These are phyloP conservation scores for Argentina anserina DNA, from an alignment of 306 rosid species.

Conservation along the genomic window DNA sequence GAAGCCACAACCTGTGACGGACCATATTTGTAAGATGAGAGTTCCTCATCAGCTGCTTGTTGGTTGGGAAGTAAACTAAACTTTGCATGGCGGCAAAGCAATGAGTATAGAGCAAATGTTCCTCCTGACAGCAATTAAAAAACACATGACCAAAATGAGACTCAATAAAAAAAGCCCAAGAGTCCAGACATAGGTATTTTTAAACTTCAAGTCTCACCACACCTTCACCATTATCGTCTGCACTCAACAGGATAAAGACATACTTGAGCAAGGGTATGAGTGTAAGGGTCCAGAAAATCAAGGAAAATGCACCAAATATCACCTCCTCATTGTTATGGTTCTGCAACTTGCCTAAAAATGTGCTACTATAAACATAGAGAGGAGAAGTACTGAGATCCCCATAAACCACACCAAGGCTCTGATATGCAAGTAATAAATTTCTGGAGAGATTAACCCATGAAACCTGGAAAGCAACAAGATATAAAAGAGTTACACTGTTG, in stretches of 20 bases:
- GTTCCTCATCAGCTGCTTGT: slow-evolving; percentile 91
- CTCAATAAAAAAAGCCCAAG: slow-evolving; percentile 3
- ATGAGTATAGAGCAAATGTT: slow-evolving; percentile 80
- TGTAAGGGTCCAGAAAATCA: slow-evolving; percentile 83
- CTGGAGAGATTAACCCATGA: slow-evolving; percentile 53
- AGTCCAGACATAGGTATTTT: neutral
- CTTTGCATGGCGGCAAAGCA: slow-evolving; percentile 83
- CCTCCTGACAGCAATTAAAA: slow-evolving; percentile 54
- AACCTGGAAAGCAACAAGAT: slow-evolving; percentile 41
- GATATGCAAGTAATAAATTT: slow-evolving; percentile 68
- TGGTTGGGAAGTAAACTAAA: slow-evolving; percentile 82
- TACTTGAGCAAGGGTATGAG: slow-evolving; percentile 69
- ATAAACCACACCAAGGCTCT: slow-evolving; percentile 85
- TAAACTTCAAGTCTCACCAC: slow-evolving; percentile 11
- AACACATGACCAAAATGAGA: slow-evolving; percentile 17
- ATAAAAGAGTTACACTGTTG: slow-evolving; percentile 11
- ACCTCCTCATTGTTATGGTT: slow-evolving; percentile 52
- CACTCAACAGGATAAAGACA: slow-evolving; percentile 69
- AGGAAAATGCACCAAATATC: slow-evolving; percentile 75
- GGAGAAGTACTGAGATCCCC: slow-evolving; percentile 92
- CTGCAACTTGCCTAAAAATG: slow-evolving; percentile 49
- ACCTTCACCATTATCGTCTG: slow-evolving; percentile 90
- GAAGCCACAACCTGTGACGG: slow-evolving; percentile 48
- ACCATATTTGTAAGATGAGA: slow-evolving; percentile 71
- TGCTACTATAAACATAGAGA: slow-evolving; percentile 71